A percentile compares a stretch with the other conserved stretches of the same genome.
These are phyloP conservation scores for Sanchytrium tribonematis DNA, from an alignment of 371 early-diverging fungal genomes.

Conservation along the genomic window DNA sequence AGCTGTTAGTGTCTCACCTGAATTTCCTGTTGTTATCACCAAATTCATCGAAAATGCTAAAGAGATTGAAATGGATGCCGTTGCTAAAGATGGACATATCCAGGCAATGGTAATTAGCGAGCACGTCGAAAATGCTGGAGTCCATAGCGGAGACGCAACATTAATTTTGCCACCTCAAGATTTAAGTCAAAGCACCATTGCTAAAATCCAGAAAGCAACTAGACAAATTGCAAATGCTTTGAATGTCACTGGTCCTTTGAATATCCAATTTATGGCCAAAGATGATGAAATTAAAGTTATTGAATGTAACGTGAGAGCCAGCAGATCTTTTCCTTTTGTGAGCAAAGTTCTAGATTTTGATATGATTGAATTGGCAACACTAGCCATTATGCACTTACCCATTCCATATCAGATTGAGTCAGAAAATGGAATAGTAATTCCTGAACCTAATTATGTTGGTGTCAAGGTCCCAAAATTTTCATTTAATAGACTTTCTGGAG, in stretches of 20 bases:
- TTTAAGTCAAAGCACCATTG: conserved; percentile 28
- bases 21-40: conserved; percentile 74
- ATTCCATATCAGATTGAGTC: too few species aligned
- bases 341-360: conserved; percentile 66
- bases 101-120: conserved; percentile 61
- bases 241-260: conserved; percentile 73
- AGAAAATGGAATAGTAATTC: conserved; percentile 26
- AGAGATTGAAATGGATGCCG: conserved; percentile 77
- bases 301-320: conserved; percentile 83
- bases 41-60: conserved; percentile 52
- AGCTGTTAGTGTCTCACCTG: conserved; percentile 60
- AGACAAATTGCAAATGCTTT: conserved; percentile 56
- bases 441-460: conserved; percentile 22
- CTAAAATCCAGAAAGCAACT: conserved; percentile 38
- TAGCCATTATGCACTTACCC: conserved; percentile 30
- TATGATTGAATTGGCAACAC: conserved; percentile 62
- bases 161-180: conserved; percentile 58
- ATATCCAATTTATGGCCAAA: conserved; percentile 59
- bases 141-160: conserved; percentile 88
- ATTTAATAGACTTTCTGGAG: conserved; percentile 69
- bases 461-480: conserved; percentile 80
- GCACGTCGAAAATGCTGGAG: conserved; percentile 83
- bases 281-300: conserved; percentile 50
- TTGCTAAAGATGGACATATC: conserved; percentile 49
- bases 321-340: conserved; percentile 80